Evolutionary conservation across 257 asterid genomes (phyloP).

Genomic region (Solanum etuberosum): DNA sequence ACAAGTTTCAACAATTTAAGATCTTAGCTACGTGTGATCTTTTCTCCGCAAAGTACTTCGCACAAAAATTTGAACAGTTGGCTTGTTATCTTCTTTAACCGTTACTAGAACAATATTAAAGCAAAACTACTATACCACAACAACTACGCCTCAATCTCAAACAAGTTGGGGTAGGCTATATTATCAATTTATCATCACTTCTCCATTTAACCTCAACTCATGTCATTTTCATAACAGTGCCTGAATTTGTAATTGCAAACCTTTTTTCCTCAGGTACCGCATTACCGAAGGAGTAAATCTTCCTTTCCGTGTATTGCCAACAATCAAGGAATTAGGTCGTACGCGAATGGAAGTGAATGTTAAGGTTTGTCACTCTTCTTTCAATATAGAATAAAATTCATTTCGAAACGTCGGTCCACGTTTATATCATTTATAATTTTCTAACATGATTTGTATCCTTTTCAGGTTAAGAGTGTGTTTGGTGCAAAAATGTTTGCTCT

Average conservation of each 20-base stretch:
- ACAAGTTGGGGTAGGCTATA: neutral
- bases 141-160: neutral
- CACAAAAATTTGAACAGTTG: neutral
- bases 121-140: neutral
- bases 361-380: slow-evolving; percentile 52
- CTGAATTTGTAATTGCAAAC: neutral
- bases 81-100: neutral
- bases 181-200: neutral
- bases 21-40: neutral
- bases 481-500: slow-evolving; percentile 99
- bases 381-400: neutral
- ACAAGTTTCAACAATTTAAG: neutral
- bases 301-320: slow-evolving; percentile 95
- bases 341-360: slow-evolving; percentile 99
- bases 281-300: slow-evolving; percentile 99
- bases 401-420: neutral
- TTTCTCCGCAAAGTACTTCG: neutral
- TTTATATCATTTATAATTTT: neutral
- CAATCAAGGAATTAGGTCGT: slow-evolving; percentile 97
- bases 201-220: neutral
- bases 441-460: neutral
- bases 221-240: neutral
- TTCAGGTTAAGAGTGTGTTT: slow-evolving; percentile 96
- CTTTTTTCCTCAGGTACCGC: slow-evolving; percentile 58
- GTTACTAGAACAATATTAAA: neutral